Evolutionary conservation across 1,284 basidiomycete species (phyloP).

Genomic region (Grifola frondosa): DNA sequence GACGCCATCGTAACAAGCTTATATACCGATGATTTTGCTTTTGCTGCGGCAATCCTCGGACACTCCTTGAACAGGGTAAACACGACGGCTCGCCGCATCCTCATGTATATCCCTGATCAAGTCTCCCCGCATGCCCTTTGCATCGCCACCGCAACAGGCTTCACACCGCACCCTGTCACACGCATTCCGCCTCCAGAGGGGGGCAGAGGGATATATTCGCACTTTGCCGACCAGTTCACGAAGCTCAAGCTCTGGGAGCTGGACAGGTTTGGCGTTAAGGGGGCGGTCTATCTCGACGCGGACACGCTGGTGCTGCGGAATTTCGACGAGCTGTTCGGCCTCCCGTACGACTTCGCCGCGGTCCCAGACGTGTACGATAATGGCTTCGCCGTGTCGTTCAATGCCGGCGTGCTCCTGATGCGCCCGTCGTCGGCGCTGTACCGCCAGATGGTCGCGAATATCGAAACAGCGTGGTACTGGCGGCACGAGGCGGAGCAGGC

Average conservation of each 20-base stretch:
- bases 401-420: conserved; percentile 42
- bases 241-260: conserved; percentile 45
- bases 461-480: conserved; percentile 34
- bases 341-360: conserved; percentile 43
- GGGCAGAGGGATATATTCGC: conserved; percentile 33
- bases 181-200: conserved; percentile 39
- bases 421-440: conserved; percentile 34
- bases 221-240: conserved; percentile 44
- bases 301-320: conserved; percentile 43
- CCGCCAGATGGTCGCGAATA: conserved; percentile 32
- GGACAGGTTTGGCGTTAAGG: conserved; percentile 33
- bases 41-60: conserved; percentile 43
- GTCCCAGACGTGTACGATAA: conserved; percentile 41
- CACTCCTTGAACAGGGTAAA: conserved; percentile 39
- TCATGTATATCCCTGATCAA: conserved; percentile 41
- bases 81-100: conserved; percentile 33
- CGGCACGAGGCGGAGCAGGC: conserved; percentile 41
- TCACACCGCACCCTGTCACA: conserved; percentile 36
- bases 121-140: conserved; percentile 41
- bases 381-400: conserved; percentile 40
- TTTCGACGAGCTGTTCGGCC: conserved; percentile 45
- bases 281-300: conserved; percentile 43
- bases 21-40: conserved; percentile 42
- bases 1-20: conserved; percentile 43
- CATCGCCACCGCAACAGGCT: conserved; percentile 39